Conservation (phyloP, 805 yeast species). For the Lipomyces spencermartinsiae region DNA sequence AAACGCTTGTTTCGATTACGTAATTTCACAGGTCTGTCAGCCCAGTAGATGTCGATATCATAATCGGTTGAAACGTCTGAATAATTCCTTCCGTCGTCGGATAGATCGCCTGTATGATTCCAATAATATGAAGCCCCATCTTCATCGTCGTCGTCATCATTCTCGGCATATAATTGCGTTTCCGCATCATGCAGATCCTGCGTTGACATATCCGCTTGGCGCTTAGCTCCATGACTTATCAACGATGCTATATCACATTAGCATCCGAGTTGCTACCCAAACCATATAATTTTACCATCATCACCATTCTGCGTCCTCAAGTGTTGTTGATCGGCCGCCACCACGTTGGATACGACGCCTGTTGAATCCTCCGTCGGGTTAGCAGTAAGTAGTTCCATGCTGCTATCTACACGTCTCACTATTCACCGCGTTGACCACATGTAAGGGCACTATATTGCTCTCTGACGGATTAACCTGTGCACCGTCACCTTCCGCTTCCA, state of each 20-base stretch:
- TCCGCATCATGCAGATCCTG: not conserved
- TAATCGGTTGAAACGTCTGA: constrained; percentile 27
- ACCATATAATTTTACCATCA: not conserved
- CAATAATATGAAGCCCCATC: not conserved
- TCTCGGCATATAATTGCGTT: not conserved
- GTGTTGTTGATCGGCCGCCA: not conserved
- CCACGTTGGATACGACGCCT: not conserved
- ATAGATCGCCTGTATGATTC: not conserved
- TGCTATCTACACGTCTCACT: not conserved
- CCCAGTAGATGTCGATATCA: constrained; percentile 29
- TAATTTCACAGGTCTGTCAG: constrained; percentile 13
- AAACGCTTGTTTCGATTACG: constrained; percentile 23
- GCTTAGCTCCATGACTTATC: not conserved
- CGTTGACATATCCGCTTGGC: not conserved
- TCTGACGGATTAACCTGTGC: not conserved
- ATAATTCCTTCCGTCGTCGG: constrained; percentile 6
- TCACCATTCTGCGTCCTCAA: not conserved
- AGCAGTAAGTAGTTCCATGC: not conserved
- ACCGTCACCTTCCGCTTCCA: not conserved
- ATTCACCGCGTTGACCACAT: not conserved
- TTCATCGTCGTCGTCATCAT: not conserved
- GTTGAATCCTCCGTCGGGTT: not conserved
- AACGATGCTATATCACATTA: not conserved
- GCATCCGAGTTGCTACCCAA: not conserved
- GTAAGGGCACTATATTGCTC: not conserved